Evolutionary conservation across 2,329 filamentous ascomycete species (phyloP), one percentile per base, ranked within the genome.

Genomic region (Arachnomyces sp.): DNA sequence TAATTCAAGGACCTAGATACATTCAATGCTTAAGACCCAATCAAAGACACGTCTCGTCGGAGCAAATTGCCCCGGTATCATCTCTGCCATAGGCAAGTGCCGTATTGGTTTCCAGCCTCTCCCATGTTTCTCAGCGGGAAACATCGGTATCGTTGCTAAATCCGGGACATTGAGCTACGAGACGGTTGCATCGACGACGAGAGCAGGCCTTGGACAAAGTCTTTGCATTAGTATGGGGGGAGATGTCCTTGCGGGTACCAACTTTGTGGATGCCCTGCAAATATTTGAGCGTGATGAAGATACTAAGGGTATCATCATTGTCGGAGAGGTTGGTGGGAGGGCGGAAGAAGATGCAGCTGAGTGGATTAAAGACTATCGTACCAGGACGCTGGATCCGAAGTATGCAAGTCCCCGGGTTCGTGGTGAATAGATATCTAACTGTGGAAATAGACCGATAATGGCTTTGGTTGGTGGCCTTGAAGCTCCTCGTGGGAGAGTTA

Each of bases 81-180:
- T 89, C 42, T 82, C 82, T 3, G 80, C 83, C 0, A 73, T 79
- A 15, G 80, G 78, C 2, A 75, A 72, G 51, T 89, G 84, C 50
- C 71, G 79, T 33, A 79, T 83, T 55, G 84, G 84, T 0, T 88
- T 89, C 55, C 83, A 88, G 57, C 84, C 84, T 4, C 65, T 89
- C 9, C 75, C 81, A 0, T 85, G 79, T 43, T 89, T 87, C 53
- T 66, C 71, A 42, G 73, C 77, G 1, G 84, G 83, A 0, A 73
- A 76, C 42, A 68, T 90, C 15, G 84, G 83, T 2, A 84, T 90
- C 40, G 76, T 85, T 2, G 82, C 82, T n/a, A 88, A 86, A 56
- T 87, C 82, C 0, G 84, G 84, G 1, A 90, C 84, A 0, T 64
- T 90, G 31, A 86, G 82, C 45, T 90, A 89, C 52, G 84, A 90